Evolutionary conservation across 345 rosid species (phyloP), one percentile per base, ranked within the genome.

Genomic region (Pseudoturritis turrita): DNA sequence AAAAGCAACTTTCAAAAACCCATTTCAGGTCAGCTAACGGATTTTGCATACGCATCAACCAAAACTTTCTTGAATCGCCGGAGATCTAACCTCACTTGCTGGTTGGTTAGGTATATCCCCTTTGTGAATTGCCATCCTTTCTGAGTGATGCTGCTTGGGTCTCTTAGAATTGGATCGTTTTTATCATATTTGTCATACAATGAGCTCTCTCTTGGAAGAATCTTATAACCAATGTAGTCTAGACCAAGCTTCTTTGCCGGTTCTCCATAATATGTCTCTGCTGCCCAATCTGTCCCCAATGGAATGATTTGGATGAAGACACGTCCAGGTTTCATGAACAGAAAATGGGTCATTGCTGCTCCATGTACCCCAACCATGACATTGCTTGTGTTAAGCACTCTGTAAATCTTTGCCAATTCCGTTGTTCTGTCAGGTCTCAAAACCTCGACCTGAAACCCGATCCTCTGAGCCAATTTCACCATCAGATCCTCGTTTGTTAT

Each of bases 291-390:
- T 46, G 97, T 91, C 23, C 96, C 97, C 17, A 91, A 62, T 39
- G 96, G 96, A 72, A 91, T 78, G 33, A 91, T 81, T 53, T 91
- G 97, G 61, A 91, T 78, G 46, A 88, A 88, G 58, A 85, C 84
- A 5, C 83, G 74, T 29, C 88, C 83, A 3, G 97, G 91, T 72
- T 56, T 88, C 91, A 88, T 80, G 77, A 88, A 91, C 8, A 91
- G 82, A 47, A 91, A 88, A 71, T 88, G 97, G 0, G 96, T 88
- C 97, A 91, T 88, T 44, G 97, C 97, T 31, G 97, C 97, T 57
- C 97, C 96, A 47, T 91, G 97, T 44, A 88, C 97, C 10, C 96
- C 96, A 23, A 87, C 76, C 92, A 91, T 84, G 17, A 91, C 92
- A 15, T 78, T 84, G 55, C 96, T 91, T 31, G 97, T 84, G 75